These are phyloP conservation scores for Didymella exigua DNA, from an alignment of 2,329 filamentous ascomycete species.

Conservation along the genomic window DNA sequence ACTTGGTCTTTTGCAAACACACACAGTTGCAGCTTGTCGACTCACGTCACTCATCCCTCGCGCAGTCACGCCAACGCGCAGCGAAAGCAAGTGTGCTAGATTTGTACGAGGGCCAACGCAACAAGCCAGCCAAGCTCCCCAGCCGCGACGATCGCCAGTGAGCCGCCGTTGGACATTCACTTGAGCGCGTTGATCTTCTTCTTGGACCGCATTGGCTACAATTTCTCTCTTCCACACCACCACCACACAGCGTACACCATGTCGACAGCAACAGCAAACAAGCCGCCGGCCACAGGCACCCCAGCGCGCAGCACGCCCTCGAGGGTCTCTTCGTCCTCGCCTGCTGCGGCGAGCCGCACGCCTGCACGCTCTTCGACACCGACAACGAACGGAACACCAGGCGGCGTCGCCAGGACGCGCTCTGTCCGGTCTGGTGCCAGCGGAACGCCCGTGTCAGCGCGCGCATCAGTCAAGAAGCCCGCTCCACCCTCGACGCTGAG, in stretches of 20 bases:
- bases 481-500: slow-evolving; percentile 42
- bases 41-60: slow-evolving; percentile 6
- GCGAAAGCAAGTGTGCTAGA: slow-evolving; percentile 5
- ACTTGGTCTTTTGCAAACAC: slow-evolving; percentile 17
- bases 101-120: slow-evolving; percentile 4
- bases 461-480: slow-evolving; percentile 47
- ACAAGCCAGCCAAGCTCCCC: slow-evolving; percentile 16
- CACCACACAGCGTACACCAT: slow-evolving; percentile 23
- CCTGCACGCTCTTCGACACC: slow-evolving; percentile 39
- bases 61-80: neutral
- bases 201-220: slow-evolving; percentile 10
- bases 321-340: slow-evolving; percentile 37
- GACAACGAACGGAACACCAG: slow-evolving; percentile 34
- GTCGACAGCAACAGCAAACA: slow-evolving; percentile 46
- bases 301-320: slow-evolving; percentile 32
- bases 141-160: slow-evolving; percentile 14
- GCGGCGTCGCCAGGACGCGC: slow-evolving; percentile 39
- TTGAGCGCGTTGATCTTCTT: slow-evolving; percentile 8
- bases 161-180: slow-evolving; percentile 15
- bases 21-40: slow-evolving; percentile 2
- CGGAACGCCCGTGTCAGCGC: slow-evolving; percentile 48
- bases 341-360: slow-evolving; percentile 41
- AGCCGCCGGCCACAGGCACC: slow-evolving; percentile 44
- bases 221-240: neutral
- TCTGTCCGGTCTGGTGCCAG: slow-evolving; percentile 40